Conservation (phyloP, 169 alveolate genomes). For the Plasmodium gonderi region DNA sequence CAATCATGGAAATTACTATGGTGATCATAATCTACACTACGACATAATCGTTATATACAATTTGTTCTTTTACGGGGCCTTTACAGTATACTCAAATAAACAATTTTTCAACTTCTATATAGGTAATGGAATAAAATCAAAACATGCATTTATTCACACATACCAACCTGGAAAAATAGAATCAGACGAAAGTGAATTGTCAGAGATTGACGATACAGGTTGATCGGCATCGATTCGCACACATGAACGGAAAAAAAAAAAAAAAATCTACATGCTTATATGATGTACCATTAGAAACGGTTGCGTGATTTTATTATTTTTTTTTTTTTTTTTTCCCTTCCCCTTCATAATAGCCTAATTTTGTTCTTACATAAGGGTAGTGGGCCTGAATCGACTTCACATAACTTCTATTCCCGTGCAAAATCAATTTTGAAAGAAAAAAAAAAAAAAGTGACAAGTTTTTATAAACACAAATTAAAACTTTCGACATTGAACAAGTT, state of each 20-base stretch:
- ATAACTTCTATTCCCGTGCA: not conserved
- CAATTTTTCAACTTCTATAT: conserved; percentile 49
- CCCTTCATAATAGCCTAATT: not conserved
- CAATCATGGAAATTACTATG: conserved; percentile 42
- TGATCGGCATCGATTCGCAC: not conserved
- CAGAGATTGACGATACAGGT: conserved; percentile 37
- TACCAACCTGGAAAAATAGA: conserved; percentile 40
- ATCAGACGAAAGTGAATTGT: conserved; percentile 61
- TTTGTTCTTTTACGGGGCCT: conserved; percentile 41
- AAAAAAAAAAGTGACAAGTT: too few relatives aligned
- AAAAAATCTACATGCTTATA: not conserved
- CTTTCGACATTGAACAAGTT: not conserved
- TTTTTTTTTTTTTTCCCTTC: not conserved
- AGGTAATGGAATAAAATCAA: conserved; percentile 53
- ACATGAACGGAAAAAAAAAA: conserved; percentile 8
- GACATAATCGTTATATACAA: conserved; percentile 46
- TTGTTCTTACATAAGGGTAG: not conserved
- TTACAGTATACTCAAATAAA: conserved; percentile 39
- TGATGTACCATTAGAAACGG: not conserved
- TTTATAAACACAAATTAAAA: not conserved
- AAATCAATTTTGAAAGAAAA: not conserved
- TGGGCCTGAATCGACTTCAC: not conserved
- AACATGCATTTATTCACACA: conserved; percentile 40
- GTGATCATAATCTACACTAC: conserved; percentile 19
- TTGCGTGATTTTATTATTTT: not conserved